phyloP scores from a whole-genome alignment of 164 flowering plant species.

The Aristolochia fimbriata region DNA sequence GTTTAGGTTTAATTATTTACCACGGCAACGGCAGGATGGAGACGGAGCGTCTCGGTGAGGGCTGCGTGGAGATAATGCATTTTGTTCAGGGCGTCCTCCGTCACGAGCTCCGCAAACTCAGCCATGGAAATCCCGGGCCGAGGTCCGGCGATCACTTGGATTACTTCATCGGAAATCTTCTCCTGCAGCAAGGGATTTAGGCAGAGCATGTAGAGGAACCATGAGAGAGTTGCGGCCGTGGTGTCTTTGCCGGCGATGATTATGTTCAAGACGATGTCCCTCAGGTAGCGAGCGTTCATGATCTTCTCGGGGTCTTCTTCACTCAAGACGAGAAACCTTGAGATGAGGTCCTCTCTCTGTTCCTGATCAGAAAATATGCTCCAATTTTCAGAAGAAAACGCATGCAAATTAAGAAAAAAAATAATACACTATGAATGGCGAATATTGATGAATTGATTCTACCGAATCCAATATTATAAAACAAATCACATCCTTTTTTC shows the following conservation, averaged over 20 bases:
- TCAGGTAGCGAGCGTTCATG: conserved; percentile 23
- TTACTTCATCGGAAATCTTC: conserved; percentile 45
- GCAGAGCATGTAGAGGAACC: conserved; percentile 75
- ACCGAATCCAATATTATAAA: no score
- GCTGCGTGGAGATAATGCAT: conserved; percentile 88
- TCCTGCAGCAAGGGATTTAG: conserved; percentile 51
- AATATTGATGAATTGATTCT: no score
- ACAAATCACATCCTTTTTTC: no score
- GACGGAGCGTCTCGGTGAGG: conserved; percentile 68
- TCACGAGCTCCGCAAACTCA: conserved; percentile 30
- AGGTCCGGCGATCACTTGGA: conserved; percentile 9
- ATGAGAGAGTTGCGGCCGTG: conserved; percentile 58
- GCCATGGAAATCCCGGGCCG: conserved; percentile 7
- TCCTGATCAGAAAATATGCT: conserved; percentile 13
- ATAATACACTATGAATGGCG: no score
- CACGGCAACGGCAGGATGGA: conserved; percentile 80
- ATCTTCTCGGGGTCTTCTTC: conserved; percentile 27
- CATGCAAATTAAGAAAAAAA: no score
- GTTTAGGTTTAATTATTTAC: no score
- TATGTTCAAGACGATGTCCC: conserved; percentile 63
- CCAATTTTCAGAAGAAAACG: no score
- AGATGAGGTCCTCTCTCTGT: conserved; percentile 52
- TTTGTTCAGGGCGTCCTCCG: conserved; percentile 49
- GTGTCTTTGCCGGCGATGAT: conserved; percentile 80
- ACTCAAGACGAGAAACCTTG: conserved; percentile 48